Base-by-base conservation (phyloP, 495 filamentous ascomycete species). In the Penicillium robsamsonii region DNA sequence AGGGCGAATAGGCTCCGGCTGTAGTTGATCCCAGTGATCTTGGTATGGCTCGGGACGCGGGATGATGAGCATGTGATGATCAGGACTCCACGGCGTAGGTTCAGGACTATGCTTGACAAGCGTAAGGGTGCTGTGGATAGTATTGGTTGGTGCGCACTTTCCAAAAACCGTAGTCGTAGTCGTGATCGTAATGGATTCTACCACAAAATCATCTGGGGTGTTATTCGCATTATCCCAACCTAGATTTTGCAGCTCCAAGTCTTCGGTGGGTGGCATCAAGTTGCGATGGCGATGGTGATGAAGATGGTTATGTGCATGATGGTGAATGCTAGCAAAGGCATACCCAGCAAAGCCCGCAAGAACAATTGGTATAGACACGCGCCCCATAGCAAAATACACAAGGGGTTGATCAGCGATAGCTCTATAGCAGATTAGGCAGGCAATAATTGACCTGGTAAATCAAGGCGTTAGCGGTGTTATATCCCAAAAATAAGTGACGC, bases 141-240 rank as follows among this genome's bases (percentile, higher is more conserved):
- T 55, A 24, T 50, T 54, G 4, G 64, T 63, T 13, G 55, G 30
- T 11, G 50, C 48, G 35, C 65, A 69, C 0, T 66, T 47, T 31
- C 53, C 54, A 22, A 55, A 61, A 7, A 70, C 47, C 6, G 70
- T 72, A 0, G 61, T 67, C 6, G 70, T 72, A 1, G 62, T 69
- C 7, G 69, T 74, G 24, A 68, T 13, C 10, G 66, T 72, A 30
- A 62, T 43, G 8, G 59, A 56, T 30, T 67, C 65, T 2, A 62
- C 25, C 29, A 62, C 49, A 33, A 58, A 46, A 38, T 70, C 55
- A 0, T 59, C 65, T 0, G 55, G 52, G 2, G 55, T 38, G 9
- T 59, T 51, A 12, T 52, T 25, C 17, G 40, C 52, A 22, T 57
- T 37, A 4, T 55, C 56, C 47, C 54, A 44, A 15, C 50, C 56